Conservation (phyloP, 257 asterid genomes). For the Gynochthodes officinalis region DNA sequence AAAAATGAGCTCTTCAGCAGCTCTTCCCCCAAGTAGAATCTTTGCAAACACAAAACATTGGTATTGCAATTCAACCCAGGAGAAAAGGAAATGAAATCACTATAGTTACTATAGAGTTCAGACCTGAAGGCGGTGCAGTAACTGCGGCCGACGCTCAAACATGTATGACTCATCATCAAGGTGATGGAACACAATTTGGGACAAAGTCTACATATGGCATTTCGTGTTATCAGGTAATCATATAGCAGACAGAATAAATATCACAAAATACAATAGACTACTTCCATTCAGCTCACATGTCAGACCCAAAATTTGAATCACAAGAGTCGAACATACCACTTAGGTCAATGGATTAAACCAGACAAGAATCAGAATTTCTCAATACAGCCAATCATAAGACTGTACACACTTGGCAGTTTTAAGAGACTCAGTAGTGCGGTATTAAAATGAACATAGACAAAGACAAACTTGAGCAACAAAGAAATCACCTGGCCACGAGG, state of each 20-base stretch:
- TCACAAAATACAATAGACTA: neutral
- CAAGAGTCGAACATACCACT: neutral
- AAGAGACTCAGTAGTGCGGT: neutral
- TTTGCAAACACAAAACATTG: constrained; percentile 21
- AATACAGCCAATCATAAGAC: neutral
- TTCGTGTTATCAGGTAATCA: neutral
- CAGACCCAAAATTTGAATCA: neutral
- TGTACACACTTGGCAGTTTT: neutral
- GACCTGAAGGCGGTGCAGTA: constrained; percentile 98
- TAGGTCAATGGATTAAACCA: neutral
- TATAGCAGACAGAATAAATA: neutral
- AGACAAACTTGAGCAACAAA: neutral
- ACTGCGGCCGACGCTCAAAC: constrained; percentile 86
- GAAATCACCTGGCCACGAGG: constrained; percentile 91
- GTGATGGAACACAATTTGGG: constrained; percentile 88
- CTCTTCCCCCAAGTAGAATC: constrained; percentile 96
- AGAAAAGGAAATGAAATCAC: neutral
- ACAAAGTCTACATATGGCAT: constrained; percentile 60
- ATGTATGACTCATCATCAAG: constrained; percentile 79
- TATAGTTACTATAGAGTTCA: constrained; percentile 19
- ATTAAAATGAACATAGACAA: constrained; percentile 3
- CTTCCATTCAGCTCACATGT: neutral
- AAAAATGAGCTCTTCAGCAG: constrained; percentile 89
- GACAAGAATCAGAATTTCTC: neutral
- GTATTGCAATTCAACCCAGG: neutral